These are phyloP conservation scores for Allium sativum DNA, from an alignment of 106 monocot genomes.

Conservation along the genomic window DNA sequence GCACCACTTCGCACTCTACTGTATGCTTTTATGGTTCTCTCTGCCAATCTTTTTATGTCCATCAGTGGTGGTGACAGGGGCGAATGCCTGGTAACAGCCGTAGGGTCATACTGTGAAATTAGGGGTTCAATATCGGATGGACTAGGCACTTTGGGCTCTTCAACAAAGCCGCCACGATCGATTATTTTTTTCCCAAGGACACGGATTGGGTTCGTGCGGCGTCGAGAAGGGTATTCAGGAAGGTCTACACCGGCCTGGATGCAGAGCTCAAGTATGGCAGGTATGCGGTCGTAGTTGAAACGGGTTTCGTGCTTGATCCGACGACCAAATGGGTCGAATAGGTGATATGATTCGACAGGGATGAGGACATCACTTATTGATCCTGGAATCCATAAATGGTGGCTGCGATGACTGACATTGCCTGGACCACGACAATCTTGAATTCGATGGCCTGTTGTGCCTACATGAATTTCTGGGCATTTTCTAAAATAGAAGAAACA, in stretches of 20 bases:
- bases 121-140: constrained; percentile 12
- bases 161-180: constrained; percentile 53
- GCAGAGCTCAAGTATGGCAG: constrained; percentile 84
- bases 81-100: constrained; percentile 6
- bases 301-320: constrained; percentile 72
- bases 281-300: constrained; percentile 78
- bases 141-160: constrained; percentile 42
- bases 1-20: constrained; percentile 48
- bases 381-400: constrained; percentile 75
- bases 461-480: constrained; percentile 79
- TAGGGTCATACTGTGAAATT: constrained; percentile 68
- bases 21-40: constrained; percentile 78
- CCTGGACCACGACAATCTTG: constrained; percentile 65
- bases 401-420: constrained; percentile 44
- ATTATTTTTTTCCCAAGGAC: constrained; percentile 87
- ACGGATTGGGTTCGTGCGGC: constrained; percentile 58
- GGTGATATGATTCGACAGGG: constrained; percentile 82
- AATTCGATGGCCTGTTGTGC: constrained; percentile 60
- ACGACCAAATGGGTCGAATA: constrained; percentile 72
- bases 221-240: constrained; percentile 65
- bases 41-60: constrained; percentile 36
- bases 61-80: constrained; percentile 6
- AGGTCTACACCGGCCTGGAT: constrained; percentile 89
- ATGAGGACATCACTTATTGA: constrained; percentile 64
- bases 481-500: constrained; percentile 27